phyloP scores from a whole-genome alignment of 1,284 basidiomycete genomes.

The Moesziomyces parantarcticus region DNA sequence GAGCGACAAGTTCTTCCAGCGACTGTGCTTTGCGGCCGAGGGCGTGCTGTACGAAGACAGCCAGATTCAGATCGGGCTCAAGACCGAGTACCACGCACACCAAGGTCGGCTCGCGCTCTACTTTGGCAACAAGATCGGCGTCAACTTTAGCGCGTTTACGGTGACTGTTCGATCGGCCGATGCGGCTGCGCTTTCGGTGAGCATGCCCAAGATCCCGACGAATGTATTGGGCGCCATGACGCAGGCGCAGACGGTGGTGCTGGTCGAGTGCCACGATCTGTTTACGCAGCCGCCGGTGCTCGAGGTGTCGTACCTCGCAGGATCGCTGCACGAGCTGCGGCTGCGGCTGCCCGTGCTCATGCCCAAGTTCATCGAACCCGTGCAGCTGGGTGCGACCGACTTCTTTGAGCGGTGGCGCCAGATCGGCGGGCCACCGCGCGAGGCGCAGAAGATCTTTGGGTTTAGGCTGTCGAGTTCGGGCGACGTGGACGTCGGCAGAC shows the following conservation, averaged over 20 bases:
- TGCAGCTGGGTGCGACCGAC: slow-evolving; percentile 81
- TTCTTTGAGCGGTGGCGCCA: slow-evolving; percentile 99
- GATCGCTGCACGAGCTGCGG: slow-evolving; percentile 85
- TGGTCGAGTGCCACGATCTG: slow-evolving; percentile 90
- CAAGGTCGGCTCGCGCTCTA: slow-evolving; percentile 91
- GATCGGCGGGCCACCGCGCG: slow-evolving; percentile 89
- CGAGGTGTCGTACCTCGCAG: slow-evolving; percentile 89
- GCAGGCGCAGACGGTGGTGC: slow-evolving; percentile 90
- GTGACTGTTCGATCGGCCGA: slow-evolving; percentile 77
- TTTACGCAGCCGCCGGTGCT: slow-evolving; percentile 85
- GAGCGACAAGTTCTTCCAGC: slow-evolving; percentile 80
- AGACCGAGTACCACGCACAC: slow-evolving; percentile 92
- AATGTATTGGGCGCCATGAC: slow-evolving; percentile 82
- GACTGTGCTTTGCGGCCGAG: slow-evolving; percentile 81
- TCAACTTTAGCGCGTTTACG: slow-evolving; percentile 87
- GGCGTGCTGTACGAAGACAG: slow-evolving; percentile 96
- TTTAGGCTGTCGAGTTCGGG: slow-evolving; percentile 75
- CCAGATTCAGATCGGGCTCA: slow-evolving; percentile 93
- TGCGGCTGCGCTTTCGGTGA: slow-evolving; percentile 79
- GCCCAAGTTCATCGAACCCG: slow-evolving; percentile 92
- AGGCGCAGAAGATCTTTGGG: slow-evolving; percentile 87
- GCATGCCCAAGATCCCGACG: slow-evolving; percentile 86
- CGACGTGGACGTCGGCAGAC: slow-evolving; percentile 78
- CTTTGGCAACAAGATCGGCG: slow-evolving; percentile 92
- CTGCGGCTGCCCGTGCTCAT: slow-evolving; percentile 86